Evolutionary conservation across 108 stramenopile genomes (phyloP), one percentile per base, ranked within the genome.

Genomic region (Nitzschia inconspicua): DNA sequence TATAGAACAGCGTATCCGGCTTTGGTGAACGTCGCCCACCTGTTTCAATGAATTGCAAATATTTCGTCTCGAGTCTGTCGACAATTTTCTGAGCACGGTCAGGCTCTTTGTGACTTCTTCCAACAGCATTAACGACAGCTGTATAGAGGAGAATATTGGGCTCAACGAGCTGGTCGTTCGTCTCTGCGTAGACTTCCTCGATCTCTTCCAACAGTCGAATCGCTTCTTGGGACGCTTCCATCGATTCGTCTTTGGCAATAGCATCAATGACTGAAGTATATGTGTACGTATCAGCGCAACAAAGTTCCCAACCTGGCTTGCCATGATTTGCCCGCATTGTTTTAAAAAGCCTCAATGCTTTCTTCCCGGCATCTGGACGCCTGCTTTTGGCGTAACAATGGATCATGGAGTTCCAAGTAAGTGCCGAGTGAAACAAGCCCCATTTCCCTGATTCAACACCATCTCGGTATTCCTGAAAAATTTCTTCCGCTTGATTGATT

Each of bases 81-180:
- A 86, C 65, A 22, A 86, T 50, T 14, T 57, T 69, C 63, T 75
- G 66, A 7, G 81, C 81, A 34, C 47, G 43, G 3, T 58, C 36
- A 4, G 66, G 56, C 16, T 57, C 28, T 0, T 41, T 67, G 16
- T 52, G 28, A 18, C 57, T 58, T 34, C 66, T 26, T 20, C 47
- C 66, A 46, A 67, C 58, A 9, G 66, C 66, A 16, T 67, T 67
- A 1, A 67, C 50, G 3, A 54, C 61, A 22, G 60, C 47, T 13
- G 69, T 61, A 46, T 70, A 70, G 0, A 60, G 32, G 28, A 60
- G 39, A 27, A 62, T 34, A 36, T 70, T 70, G 16, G 69, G 69
- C 48, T 53, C 43, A n/a, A 57, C 36, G 16, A 35, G 36, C 43
- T 28, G 2, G 41, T 63, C 72, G 20, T 28, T 41, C 1, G 61